Conservation (phyloP, 345 rosid species). For the Salix exigua region DNA sequence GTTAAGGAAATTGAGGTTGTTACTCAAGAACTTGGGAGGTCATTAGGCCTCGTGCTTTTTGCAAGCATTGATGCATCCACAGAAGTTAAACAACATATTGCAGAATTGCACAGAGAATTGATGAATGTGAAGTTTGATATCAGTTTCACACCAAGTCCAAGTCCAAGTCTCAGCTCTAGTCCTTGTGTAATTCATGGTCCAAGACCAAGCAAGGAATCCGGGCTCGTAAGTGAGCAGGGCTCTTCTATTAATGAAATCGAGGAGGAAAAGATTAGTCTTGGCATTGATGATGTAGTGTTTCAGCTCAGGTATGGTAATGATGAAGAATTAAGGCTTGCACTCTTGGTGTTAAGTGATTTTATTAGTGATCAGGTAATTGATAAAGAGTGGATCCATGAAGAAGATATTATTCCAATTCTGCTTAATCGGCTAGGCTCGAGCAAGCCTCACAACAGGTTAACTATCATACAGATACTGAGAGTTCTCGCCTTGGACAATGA, state of each 20-base stretch:
- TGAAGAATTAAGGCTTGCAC: constrained; percentile 40
- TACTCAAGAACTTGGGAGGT: constrained; percentile 57
- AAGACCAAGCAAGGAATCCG: constrained; percentile 24
- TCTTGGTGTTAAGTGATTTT: constrained; percentile 30
- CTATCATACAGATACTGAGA: constrained; percentile 41
- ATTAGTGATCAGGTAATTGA: constrained; percentile 26
- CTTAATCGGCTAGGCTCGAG: constrained; percentile 38
- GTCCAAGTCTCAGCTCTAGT: constrained; percentile 27
- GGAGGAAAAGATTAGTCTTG: constrained; percentile 36
- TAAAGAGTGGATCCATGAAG: constrained; percentile 46
- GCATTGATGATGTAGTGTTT: constrained; percentile 44
- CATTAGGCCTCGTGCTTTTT: constrained; percentile 64
- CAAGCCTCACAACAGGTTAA: constrained; percentile 37
- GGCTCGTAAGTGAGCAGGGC: constrained; percentile 34
- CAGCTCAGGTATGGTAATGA: constrained; percentile 56
- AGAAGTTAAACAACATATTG: constrained; percentile 39
- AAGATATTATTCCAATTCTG: constrained; percentile 39
- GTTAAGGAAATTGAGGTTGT: constrained; percentile 39
- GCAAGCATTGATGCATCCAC: constrained; percentile 37
- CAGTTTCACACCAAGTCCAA: constrained; percentile 27
- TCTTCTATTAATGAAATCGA: constrained; percentile 32
- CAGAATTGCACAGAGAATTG: constrained; percentile 46
- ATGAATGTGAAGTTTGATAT: constrained; percentile 41
- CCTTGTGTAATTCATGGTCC: constrained; percentile 22
- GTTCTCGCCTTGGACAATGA: constrained; percentile 34